Percentiles rank a stretch among this genome's conserved stretches.
Conservation (phyloP, 768 basidiomycete genomes). For the Panaeolus cyanescens region DNA sequence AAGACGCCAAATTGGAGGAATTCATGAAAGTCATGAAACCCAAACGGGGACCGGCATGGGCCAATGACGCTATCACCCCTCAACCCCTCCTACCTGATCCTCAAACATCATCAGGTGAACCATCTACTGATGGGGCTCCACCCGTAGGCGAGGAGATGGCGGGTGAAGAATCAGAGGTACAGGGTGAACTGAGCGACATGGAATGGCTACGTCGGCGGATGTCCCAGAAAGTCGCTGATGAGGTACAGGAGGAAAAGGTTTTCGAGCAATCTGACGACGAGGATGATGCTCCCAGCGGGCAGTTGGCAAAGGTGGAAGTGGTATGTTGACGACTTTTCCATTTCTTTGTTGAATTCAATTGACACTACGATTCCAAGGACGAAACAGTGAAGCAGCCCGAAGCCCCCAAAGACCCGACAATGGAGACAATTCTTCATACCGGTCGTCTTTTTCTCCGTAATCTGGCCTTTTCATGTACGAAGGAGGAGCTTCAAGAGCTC, state of each 20-base stretch:
- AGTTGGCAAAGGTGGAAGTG: background rate
- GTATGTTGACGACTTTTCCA: slow-evolving; percentile 8
- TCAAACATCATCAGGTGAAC: background rate
- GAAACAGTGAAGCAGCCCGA: slow-evolving; percentile 12
- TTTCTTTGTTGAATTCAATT: background rate
- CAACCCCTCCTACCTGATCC: slow-evolving; percentile 1
- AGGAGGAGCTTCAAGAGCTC: slow-evolving; percentile 63
- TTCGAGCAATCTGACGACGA: slow-evolving; percentile 70
- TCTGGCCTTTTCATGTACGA: slow-evolving; percentile 82
- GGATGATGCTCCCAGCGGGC: slow-evolving; percentile 18
- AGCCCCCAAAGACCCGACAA: slow-evolving; percentile 36
- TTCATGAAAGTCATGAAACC: slow-evolving; percentile 80
- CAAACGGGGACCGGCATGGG: slow-evolving; percentile 66
- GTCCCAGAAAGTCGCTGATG: slow-evolving; percentile 42
- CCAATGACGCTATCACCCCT: slow-evolving; percentile 42
- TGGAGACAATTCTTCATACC: slow-evolving; percentile 67
- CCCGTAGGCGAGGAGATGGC: slow-evolving; percentile 14
- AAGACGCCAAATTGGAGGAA: slow-evolving; percentile 54
- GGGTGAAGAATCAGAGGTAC: slow-evolving; percentile 19
- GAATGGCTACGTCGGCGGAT: slow-evolving; percentile 77
- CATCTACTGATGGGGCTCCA: slow-evolving; percentile 8
- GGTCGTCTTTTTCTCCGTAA: slow-evolving; percentile 92
- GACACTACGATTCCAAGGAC: background rate
- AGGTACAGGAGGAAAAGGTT: slow-evolving; percentile 36
- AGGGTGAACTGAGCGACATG: slow-evolving; percentile 57